A percentile compares a stretch with the other conserved stretches of the same genome.
Evolutionary conservation across 2,329 filamentous ascomycete genomes (phyloP).

Genomic region (Amauroascus niger): DNA sequence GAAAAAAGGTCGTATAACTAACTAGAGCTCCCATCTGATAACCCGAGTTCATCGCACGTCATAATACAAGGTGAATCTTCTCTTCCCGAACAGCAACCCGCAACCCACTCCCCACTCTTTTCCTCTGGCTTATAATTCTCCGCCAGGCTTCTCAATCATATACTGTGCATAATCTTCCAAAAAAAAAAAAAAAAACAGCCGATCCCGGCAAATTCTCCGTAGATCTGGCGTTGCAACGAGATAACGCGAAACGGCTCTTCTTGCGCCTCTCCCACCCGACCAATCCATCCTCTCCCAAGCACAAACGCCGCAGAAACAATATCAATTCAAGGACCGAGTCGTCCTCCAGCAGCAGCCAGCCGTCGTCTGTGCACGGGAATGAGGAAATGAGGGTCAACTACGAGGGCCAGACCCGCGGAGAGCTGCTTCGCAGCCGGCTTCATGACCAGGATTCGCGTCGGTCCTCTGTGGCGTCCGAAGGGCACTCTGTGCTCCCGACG

Average conservation of each 20-base stretch:
- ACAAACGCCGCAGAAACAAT: constrained; percentile 19
- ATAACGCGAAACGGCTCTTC: constrained; percentile 38
- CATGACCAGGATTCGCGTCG: constrained; percentile 20
- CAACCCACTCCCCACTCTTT: not conserved
- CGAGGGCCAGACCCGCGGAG: constrained; percentile 13
- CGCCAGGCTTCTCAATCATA: not conserved
- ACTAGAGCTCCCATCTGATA: not conserved
- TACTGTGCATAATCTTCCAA: too few relatives aligned
- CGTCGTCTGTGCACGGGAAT: not conserved
- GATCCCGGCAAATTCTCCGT: not conserved
- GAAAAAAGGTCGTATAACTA: not conserved
- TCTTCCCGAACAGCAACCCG: not conserved
- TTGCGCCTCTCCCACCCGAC: constrained; percentile 31
- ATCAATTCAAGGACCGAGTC: constrained; percentile 12
- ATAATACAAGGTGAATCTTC: not conserved
- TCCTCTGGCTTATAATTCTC: not conserved
- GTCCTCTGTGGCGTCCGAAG: constrained; percentile 21
- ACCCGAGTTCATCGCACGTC: not conserved
- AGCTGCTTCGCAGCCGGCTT: constrained; percentile 19
- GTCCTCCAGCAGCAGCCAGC: not conserved
- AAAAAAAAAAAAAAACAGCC: too few relatives aligned
- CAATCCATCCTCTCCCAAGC: constrained; percentile 19
- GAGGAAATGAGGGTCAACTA: not conserved
- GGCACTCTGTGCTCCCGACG: constrained; percentile 25
- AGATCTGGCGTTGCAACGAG: constrained; percentile 39